Base-by-base conservation (phyloP, 768 basidiomycete genomes). In the Suillus americanus region DNA sequence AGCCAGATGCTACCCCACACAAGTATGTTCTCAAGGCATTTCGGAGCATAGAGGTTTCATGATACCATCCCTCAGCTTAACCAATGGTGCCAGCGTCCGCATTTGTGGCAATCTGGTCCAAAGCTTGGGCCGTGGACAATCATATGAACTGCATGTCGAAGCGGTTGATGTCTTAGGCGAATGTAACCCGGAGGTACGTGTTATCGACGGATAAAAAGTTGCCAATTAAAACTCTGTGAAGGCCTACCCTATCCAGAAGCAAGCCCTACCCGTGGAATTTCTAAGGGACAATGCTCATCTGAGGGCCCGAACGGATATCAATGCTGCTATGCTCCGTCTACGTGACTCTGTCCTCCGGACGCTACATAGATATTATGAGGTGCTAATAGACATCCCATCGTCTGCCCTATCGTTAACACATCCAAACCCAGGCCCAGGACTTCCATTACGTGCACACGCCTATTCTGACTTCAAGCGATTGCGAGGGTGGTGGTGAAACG, bases 401-500 rank as follows among this genome's bases (percentile, higher is more conserved):
- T 51, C 33, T 20, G 20, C 64, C 62, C 57, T 62, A 40, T 25
- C 53, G 33, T 66, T 74, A 50, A 78, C 68, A 62, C 37, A 35
- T 35, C 53, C 55, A 40, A 40, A 28, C 35, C 20, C 73, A 97
- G 92, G 77, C 76, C n/a, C 85, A 91, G 74, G 92, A 86, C 12
- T 99, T 97, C 74, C 76, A 80, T 43, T 86, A 91, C 71, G 84
- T 85, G 16, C 89, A 97, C 70, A 91, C 95, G 0, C 97, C 97
- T 1, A 84, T 99, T 54, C 77, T 98, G 28, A 98, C 97, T 0
- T 86, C 87, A 18, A 94, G 88, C 69, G 97, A 99, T 74, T 95
- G 95, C 62, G 97, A 99, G 81, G 97, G 96, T 14, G 96, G 91
- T 8, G 97, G 97, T 23, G 96, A 99, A 76, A 86, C 92, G 2